phyloP scores from a whole-genome alignment of 331 rosid species.

The Spiraea crenata region DNA sequence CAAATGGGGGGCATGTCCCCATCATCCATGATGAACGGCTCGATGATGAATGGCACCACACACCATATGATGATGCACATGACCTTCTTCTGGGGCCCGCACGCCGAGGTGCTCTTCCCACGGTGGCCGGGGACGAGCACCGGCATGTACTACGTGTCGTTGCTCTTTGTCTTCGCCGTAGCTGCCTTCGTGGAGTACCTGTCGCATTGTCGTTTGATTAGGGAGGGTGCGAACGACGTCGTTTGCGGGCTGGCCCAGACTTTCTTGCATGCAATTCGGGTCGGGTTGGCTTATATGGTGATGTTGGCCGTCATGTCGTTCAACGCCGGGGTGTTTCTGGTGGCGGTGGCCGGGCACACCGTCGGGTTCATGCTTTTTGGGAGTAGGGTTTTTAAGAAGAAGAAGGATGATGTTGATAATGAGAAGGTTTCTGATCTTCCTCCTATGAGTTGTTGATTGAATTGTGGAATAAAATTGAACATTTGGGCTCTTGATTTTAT shows the following conservation, averaged over 20 bases:
- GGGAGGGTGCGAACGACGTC: slow-evolving; percentile 33
- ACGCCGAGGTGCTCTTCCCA: slow-evolving; percentile 51
- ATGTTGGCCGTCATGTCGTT: slow-evolving; percentile 91
- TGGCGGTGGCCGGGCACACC: slow-evolving; percentile 62
- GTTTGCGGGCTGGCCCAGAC: slow-evolving; percentile 53
- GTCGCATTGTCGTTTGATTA: slow-evolving; percentile 43
- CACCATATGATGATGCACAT: slow-evolving; percentile 75
- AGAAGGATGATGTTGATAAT: background rate
- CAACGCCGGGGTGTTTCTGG: slow-evolving; percentile 69
- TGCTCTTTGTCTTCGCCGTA: slow-evolving; percentile 49
- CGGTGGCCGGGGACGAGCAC: slow-evolving; percentile 60
- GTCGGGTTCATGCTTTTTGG: slow-evolving; percentile 62
- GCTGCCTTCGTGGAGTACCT: slow-evolving; percentile 53
- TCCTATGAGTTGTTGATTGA: slow-evolving; percentile 46
- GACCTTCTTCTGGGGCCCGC: slow-evolving; percentile 84
- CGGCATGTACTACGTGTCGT: slow-evolving; percentile 58
- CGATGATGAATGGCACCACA: slow-evolving; percentile 11
- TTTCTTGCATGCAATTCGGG: slow-evolving; percentile 43
- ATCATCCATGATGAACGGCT: slow-evolving; percentile 12
- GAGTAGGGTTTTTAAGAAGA: slow-evolving; percentile 41
- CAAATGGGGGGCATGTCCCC: background rate
- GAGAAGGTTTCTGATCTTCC: slow-evolving; percentile 45
- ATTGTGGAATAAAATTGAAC: background rate
- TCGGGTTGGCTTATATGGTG: slow-evolving; percentile 61
- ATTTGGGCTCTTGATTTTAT: background rate